Evolutionary conservation across 148 eudicot species (phyloP), one percentile per base, ranked within the genome.

Genomic region (Dysphania ambrosioides): DNA sequence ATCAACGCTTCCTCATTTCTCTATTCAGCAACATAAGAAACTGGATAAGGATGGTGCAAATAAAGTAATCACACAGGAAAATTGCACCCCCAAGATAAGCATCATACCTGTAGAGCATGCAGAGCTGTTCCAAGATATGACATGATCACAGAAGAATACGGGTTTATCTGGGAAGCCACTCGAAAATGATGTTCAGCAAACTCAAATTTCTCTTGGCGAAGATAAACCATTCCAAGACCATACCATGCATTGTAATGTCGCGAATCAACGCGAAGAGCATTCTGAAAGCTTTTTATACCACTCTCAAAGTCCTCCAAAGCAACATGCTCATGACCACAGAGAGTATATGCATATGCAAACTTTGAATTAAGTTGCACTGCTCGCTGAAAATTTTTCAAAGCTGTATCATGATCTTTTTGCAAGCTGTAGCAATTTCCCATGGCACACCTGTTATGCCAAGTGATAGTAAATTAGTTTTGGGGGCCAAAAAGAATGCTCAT

Each of bases 211-310:
- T 96, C 99, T 78, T 96, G 99, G 38, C 97, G 91, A 77, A 96
- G 97, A 72, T 90, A 96, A 71, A 92, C 84, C 94, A 96, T 92
- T 80, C 97, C 97, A 64, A 96, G 97, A 64, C 99, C 99, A 85
- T 96, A 92, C 99, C 99, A 96, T 42, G 99, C 94, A 84, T 96
- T 96, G 79, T 96, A 91, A 85, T 96, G 97, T 72, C 99, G 86
- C n/a, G 92, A 78, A 86, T 96, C 97, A 75, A 89, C 87, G 73
- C 81, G 80, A 77, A 92, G 93, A 64, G 99, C 97, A 84, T 67
- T 86, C 64, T 89, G 97, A 84, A 87, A 96, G 76, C 97, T 87
- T 83, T 84, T 88, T 57, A 96, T 86, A 75, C 94, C 97, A 81
- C 83, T 92, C 63, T 90, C 97, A 84, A 86, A 92, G 82, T 96